Conservation (phyloP, 2,329 filamentous ascomycete species). For the Fonsecaea multimorphosa region DNA sequence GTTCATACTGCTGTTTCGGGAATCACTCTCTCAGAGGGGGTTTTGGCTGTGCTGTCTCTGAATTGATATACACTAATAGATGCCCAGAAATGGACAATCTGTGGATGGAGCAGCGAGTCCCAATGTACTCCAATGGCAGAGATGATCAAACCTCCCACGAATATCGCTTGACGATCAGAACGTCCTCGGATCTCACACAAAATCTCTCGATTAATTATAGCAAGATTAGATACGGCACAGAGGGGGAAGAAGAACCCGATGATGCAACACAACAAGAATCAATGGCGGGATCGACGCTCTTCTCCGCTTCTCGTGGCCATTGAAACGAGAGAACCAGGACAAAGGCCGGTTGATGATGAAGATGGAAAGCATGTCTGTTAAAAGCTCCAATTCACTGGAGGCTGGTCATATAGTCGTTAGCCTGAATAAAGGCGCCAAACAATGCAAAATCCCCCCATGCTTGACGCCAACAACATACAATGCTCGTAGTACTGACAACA, state of each 20-base stretch:
- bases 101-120: not conserved
- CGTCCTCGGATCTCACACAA: not conserved
- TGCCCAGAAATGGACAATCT: not conserved
- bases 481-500: not conserved
- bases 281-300: not conserved
- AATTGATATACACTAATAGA: not conserved
- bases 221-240: not conserved
- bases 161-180: not conserved
- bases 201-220: not conserved
- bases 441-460: not conserved
- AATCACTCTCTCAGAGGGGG: not conserved
- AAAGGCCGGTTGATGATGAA: not conserved
- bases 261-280: constrained; percentile 2
- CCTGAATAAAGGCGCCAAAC: constrained; percentile 1
- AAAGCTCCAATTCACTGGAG: not conserved
- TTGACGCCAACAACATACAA: not conserved
- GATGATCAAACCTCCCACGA: not conserved
- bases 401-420: constrained; percentile 11
- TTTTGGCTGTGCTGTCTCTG: not conserved
- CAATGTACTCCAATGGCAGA: not conserved
- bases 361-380: not conserved
- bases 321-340: not conserved
- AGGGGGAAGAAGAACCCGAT: not conserved
- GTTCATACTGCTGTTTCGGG: constrained; percentile 5
- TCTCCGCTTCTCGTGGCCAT: not conserved